Evolutionary conservation across 2,329 filamentous ascomycete genomes (phyloP).

Genomic region (Paecilomyces fulvus): DNA sequence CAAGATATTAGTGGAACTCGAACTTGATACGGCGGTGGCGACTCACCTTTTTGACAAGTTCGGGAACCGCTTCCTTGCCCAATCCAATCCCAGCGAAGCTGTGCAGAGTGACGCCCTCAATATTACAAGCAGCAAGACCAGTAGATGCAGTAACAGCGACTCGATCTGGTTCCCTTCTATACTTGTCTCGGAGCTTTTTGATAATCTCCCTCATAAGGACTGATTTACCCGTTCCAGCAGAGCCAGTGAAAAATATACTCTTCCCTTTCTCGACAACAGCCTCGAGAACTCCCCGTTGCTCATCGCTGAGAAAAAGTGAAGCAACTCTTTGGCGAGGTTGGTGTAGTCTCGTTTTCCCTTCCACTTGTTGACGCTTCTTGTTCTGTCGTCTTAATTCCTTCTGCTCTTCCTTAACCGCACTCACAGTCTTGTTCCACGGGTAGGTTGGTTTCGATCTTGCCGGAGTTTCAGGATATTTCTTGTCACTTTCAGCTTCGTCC

Average conservation of each 20-base stretch:
- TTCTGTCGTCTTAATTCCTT: constrained; percentile 59
- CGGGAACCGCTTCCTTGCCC: constrained; percentile 75
- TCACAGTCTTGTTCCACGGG: constrained; percentile 66
- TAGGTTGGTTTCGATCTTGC: constrained; percentile 35
- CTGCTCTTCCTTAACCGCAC: constrained; percentile 67
- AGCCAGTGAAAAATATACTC: constrained; percentile 97
- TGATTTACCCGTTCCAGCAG: constrained; percentile 92
- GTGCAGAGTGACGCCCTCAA: constrained; percentile 90
- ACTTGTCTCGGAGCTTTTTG: constrained; percentile 66
- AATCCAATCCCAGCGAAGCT: constrained; percentile 94
- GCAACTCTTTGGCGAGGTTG: constrained; percentile 33
- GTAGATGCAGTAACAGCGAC: constrained; percentile 94
- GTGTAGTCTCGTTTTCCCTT: constrained; percentile 32
- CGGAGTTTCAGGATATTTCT: constrained; percentile 34
- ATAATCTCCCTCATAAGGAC: constrained; percentile 93
- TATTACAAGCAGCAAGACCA: constrained; percentile 90
- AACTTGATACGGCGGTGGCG: not conserved
- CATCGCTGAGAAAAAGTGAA: constrained; percentile 67
- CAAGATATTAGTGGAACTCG: constrained; percentile 8
- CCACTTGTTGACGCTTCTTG: constrained; percentile 42
- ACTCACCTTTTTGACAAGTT: constrained; percentile 66
- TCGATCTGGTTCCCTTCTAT: constrained; percentile 66
- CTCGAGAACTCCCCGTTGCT: constrained; percentile 76
- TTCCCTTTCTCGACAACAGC: constrained; percentile 71
- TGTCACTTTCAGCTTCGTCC: constrained; percentile 21